Conservation (phyloP, 805 yeast species). For the Lipomyces yamanashiensis region DNA sequence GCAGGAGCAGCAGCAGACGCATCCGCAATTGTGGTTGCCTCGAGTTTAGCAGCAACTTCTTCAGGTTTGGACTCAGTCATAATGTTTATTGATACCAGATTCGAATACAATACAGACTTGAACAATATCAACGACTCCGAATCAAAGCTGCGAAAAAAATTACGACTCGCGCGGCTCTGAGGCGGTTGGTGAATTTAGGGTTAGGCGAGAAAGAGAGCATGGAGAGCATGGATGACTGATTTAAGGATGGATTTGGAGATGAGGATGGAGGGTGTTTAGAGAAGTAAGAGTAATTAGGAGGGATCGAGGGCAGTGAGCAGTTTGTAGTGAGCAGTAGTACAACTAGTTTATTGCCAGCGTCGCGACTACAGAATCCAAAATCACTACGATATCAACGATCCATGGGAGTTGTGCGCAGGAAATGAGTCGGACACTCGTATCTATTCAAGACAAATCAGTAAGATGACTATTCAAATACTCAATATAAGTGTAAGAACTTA, state of each 20-base stretch:
- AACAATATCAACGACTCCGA: neutral
- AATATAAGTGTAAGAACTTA: constrained; percentile 39
- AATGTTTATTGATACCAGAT: neutral
- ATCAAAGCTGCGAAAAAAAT: constrained; percentile 12
- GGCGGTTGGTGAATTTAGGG: neutral
- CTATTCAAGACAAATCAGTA: constrained; percentile 5
- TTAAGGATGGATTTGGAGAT: too few relatives aligned
- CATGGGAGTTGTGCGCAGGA: constrained; percentile 57
- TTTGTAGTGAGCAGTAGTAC: too few relatives aligned
- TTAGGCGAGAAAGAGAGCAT: neutral
- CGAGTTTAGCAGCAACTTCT: constrained; percentile 12
- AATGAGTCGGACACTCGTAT: constrained; percentile 87
- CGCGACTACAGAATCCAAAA: neutral
- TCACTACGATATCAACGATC: neutral
- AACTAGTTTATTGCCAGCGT: too few relatives aligned
- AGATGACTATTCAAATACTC: neutral
- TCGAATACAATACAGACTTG: neutral
- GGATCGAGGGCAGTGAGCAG: too few relatives aligned
- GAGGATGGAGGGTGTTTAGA: too few relatives aligned
- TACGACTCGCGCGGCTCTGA: neutral
- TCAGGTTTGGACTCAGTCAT: constrained; percentile 14
- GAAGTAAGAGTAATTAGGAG: too few relatives aligned
- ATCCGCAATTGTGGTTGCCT: constrained; percentile 8
- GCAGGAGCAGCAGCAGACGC: constrained; percentile 15
- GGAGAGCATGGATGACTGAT: too few relatives aligned